A percentile compares a stretch with the other conserved stretches of the same genome.
Evolutionary conservation across 176 grass and related monocot genomes (phyloP).

Genomic region (Lolium multiflorum): DNA sequence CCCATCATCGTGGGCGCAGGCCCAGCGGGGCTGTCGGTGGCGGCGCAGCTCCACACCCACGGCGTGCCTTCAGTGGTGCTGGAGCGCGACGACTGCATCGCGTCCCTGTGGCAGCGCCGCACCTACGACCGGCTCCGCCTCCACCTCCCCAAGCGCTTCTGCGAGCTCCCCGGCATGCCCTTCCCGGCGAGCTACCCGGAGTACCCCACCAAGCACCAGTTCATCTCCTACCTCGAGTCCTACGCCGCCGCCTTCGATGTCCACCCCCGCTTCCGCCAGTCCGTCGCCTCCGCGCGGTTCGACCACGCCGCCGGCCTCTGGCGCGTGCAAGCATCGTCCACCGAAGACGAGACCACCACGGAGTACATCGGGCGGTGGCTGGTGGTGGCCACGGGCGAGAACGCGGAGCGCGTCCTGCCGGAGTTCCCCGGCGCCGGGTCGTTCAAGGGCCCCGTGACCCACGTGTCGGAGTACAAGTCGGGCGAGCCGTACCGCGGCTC

Average conservation of each 20-base stretch:
- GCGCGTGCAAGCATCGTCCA: not conserved
- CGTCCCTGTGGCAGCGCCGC: slow-evolving; percentile 43
- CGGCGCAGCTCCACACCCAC: slow-evolving; percentile 14
- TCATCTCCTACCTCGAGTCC: slow-evolving; percentile 35
- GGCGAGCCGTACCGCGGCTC: slow-evolving; percentile 31
- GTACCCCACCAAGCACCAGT: slow-evolving; percentile 36
- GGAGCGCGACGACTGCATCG: slow-evolving; percentile 41
- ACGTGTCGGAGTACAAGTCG: slow-evolving; percentile 33
- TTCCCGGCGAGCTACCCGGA: slow-evolving; percentile 31
- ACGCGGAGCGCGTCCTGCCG: slow-evolving; percentile 29
- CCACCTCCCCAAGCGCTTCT: slow-evolving; percentile 38
- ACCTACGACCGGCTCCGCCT: slow-evolving; percentile 48
- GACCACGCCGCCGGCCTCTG: slow-evolving; percentile 12
- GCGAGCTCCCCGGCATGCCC: slow-evolving; percentile 42
- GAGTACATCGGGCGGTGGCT: slow-evolving; percentile 41
- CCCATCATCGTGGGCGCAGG: slow-evolving; percentile 44
- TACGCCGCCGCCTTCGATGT: slow-evolving; percentile 39
- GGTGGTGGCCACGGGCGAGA: slow-evolving; percentile 48
- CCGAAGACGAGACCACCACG: not conserved
- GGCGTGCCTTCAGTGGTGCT: slow-evolving; percentile 36
- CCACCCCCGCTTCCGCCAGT: not conserved
- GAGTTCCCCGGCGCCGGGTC: slow-evolving; percentile 1
- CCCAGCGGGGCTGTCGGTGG: slow-evolving; percentile 37
- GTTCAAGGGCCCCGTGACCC: slow-evolving; percentile 35
- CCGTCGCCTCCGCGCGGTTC: slow-evolving; percentile 31